These are phyloP conservation scores for Poa annua DNA, from an alignment of 176 grass and related monocot genomes.

Conservation along the genomic window DNA sequence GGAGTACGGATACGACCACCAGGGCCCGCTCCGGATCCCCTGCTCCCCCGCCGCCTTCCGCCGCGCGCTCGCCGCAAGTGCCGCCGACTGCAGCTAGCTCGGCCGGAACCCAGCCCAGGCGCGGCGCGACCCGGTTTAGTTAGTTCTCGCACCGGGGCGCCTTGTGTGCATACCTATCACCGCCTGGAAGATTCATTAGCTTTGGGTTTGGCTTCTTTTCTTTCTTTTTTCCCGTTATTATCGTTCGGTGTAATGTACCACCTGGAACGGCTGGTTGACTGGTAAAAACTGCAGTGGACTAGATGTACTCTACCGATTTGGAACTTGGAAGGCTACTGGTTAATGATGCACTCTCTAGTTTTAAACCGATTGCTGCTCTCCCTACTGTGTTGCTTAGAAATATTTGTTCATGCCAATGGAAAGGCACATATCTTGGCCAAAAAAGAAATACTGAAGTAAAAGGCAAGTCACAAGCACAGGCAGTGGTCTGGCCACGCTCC, in stretches of 20 bases:
- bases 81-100: conserved; percentile 14
- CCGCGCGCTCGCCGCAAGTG: conserved; percentile 43
- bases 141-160: not conserved
- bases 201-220: not conserved
- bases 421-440: too few relatives aligned
- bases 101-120: conserved; percentile 16
- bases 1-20: conserved; percentile 89
- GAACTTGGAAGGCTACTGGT: not conserved
- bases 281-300: not conserved
- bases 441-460: too few relatives aligned
- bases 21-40: conserved; percentile 73
- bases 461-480: too few relatives aligned
- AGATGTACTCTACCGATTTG: not conserved
- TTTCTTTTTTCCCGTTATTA: not conserved
- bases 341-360: not conserved
- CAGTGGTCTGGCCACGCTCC: too few relatives aligned
- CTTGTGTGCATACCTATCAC: conserved; percentile 20
- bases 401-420: too few relatives aligned
- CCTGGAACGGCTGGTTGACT: not conserved
- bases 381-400: not conserved
- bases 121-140: not conserved
- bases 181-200: not conserved
- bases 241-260: conserved; percentile 32
- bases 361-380: not conserved
- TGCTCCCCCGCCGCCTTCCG: conserved; percentile 70